Evolutionary conservation across 306 rosid genomes (phyloP).

Genomic region (Pachyrhizus erosus): DNA sequence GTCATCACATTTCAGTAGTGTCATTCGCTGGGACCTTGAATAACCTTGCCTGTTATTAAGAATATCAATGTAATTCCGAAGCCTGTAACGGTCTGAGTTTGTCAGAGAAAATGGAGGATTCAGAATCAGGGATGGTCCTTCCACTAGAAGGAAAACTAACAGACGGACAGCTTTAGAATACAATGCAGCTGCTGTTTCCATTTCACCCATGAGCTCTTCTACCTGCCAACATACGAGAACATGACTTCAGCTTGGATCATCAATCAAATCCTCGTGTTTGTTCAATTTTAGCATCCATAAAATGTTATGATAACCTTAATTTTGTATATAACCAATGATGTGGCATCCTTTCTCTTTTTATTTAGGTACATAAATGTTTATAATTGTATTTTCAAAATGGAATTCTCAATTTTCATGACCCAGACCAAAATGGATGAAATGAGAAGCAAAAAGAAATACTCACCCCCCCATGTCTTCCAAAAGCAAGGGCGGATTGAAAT

Average conservation of each 20-base stretch:
- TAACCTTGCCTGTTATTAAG: slow-evolving; percentile 82
- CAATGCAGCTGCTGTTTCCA: slow-evolving; percentile 75
- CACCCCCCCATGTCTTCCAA: slow-evolving; percentile 93
- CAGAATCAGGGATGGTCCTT: slow-evolving; percentile 92
- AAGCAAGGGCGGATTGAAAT: slow-evolving; percentile 92
- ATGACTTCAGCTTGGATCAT: slow-evolving; percentile 33
- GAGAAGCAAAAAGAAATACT: slow-evolving; percentile 51
- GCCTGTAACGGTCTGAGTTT: slow-evolving; percentile 86
- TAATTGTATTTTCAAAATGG: slow-evolving; percentile 26
- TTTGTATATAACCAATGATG: slow-evolving; percentile 1
- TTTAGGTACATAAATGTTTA: neutral
- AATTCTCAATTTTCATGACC: neutral
- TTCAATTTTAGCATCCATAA: slow-evolving; percentile 18
- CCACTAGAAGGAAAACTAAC: slow-evolving; percentile 79
- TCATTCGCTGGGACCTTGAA: slow-evolving; percentile 80
- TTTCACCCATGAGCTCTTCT: slow-evolving; percentile 88
- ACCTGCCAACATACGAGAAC: slow-evolving; percentile 63
- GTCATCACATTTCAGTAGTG: slow-evolving; percentile 67
- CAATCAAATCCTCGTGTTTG: neutral
- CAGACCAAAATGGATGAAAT: slow-evolving; percentile 34
- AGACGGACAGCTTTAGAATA: slow-evolving; percentile 81
- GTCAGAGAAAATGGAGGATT: slow-evolving; percentile 93
- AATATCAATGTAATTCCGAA: slow-evolving; percentile 75
- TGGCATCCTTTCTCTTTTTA: neutral
- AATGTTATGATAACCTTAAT: slow-evolving; percentile 4